These are phyloP conservation scores for Mrakia hoshinonis DNA, from an alignment of 768 basidiomycete species.

Conservation along the genomic window DNA sequence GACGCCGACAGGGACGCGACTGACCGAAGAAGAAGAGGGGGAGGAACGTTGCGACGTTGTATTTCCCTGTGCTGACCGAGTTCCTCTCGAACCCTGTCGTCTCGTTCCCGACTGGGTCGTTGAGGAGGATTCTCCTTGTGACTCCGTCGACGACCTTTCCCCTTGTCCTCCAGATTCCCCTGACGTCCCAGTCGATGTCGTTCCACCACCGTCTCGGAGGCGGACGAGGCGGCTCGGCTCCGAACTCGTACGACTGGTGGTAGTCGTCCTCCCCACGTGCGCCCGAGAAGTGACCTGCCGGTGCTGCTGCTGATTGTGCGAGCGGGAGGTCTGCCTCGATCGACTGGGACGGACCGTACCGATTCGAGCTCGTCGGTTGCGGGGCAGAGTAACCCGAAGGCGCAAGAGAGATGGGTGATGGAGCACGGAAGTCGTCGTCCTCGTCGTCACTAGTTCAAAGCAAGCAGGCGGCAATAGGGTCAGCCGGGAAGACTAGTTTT, in stretches of 20 bases:
- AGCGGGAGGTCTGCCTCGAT: slow-evolving; percentile 36
- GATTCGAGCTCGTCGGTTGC: slow-evolving; percentile 33
- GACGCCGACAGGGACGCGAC: slow-evolving; percentile 34
- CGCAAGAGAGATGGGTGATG: slow-evolving; percentile 16
- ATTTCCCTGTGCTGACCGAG: slow-evolving; percentile 88
- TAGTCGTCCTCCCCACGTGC: slow-evolving; percentile 30
- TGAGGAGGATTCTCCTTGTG: slow-evolving; percentile 63
- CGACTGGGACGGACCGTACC: slow-evolving; percentile 29
- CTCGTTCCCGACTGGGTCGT: slow-evolving; percentile 48
- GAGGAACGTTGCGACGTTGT: slow-evolving; percentile 74
- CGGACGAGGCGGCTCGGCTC: slow-evolving; percentile 12
- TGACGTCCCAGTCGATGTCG: slow-evolving; percentile 20
- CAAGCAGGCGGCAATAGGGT: not conserved
- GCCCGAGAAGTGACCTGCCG: slow-evolving; percentile 35
- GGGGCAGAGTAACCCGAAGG: slow-evolving; percentile 34
- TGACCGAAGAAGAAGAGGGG: slow-evolving; percentile 88
- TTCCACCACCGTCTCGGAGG: slow-evolving; percentile 25
- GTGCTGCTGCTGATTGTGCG: slow-evolving; percentile 34
- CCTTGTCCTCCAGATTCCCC: slow-evolving; percentile 22
- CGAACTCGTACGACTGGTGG: slow-evolving; percentile 33
- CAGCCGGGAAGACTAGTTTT: too few species aligned
- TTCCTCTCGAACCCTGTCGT: slow-evolving; percentile 63
- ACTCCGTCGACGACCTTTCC: slow-evolving; percentile 36
- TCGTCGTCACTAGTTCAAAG: slow-evolving; percentile 29
- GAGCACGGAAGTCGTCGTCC: slow-evolving; percentile 20